Evolutionary conservation across 345 rosid genomes (phyloP).

Genomic region (Viola odorata): DNA sequence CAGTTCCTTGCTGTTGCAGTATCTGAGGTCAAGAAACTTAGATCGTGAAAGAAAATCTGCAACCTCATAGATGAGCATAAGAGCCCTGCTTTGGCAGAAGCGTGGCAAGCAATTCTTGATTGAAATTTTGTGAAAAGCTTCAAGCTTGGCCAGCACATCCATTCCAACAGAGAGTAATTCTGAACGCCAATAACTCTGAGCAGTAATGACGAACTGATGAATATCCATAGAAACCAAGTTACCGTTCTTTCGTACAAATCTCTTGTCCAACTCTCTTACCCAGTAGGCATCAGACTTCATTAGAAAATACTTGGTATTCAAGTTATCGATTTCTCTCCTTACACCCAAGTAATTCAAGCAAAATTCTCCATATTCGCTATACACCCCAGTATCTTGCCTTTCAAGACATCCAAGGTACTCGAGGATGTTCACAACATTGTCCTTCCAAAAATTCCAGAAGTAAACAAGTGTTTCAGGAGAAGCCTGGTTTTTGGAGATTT

Average conservation of each 20-base stretch:
- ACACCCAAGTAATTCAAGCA: conserved; percentile 15
- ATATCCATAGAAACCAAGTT: neutral
- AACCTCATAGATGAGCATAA: conserved; percentile 19
- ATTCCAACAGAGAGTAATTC: conserved; percentile 2
- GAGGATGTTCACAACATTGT: neutral
- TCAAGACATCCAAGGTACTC: neutral
- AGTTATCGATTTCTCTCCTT: neutral
- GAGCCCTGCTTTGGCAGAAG: conserved; percentile 16
- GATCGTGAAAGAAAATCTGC: conserved; percentile 24
- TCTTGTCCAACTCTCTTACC: too few relatives aligned
- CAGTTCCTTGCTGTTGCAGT: neutral
- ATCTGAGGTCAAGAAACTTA: neutral
- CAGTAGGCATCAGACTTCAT: too few relatives aligned
- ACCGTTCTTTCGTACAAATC: too few relatives aligned
- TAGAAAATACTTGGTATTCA: too few relatives aligned
- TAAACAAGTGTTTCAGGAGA: neutral
- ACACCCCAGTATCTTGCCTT: neutral
- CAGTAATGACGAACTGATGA: neutral
- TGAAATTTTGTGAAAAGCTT: conserved; percentile 12
- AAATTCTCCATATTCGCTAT: neutral
- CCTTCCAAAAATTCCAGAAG: conserved; percentile 15
- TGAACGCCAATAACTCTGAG: conserved; percentile 7
- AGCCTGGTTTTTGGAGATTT: neutral
- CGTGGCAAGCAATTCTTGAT: conserved; percentile 8
- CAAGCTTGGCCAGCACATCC: conserved; percentile 17